Evolutionary conservation across 441 rosid species (phyloP), one percentile per base, ranked within the genome.

Genomic region (Sinapis alba): DNA sequence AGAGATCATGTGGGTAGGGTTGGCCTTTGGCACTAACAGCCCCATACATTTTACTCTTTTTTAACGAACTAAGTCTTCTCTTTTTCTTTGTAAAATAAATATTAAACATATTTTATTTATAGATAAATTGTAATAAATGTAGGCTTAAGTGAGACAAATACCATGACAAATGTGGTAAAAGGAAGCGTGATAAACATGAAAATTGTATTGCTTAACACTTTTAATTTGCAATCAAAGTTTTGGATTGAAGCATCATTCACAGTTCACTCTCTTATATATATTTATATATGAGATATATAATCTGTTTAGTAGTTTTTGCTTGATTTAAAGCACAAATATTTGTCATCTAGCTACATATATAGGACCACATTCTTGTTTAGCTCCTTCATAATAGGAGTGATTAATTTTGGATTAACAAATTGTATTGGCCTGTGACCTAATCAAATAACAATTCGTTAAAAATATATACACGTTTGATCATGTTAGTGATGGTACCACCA

Each of bases 1-100:
- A 71, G n/a, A n/a, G 36, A 60, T 47, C 80, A 77, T 77, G 76
- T 77, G 76, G 67, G 75, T 76, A 70, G 54, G 54, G 57, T 51
- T 7, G 75, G 80, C 72, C 72, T 45, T 76, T 58, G 63, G 34
- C 69, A 75, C 65, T 7, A 62, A 43, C 53, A 65, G 58, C 24
- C 32, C 45, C 74, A 50, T 58, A 64, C 67, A 76, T 64, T 18
- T 45, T 24, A 63, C 54, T 34, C 61, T 8, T 16, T 56, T 63
- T 63, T 54, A 61, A 41, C 27, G 2, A 69, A 63, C 65, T 34
- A 24, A n/a, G n/a, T n/a, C n/a, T n/a, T n/a, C n/a, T n/a, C n/a
- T n/a, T 26, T 43, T 8, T 43, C 15, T 47, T 47, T 47, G 19
- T 45, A 15, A 23, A 53, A 53, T 62, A 28, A 68, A 69, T 47